phyloP scores from a whole-genome alignment of 1,284 basidiomycete species.

The Leccinum pallidistipes region DNA sequence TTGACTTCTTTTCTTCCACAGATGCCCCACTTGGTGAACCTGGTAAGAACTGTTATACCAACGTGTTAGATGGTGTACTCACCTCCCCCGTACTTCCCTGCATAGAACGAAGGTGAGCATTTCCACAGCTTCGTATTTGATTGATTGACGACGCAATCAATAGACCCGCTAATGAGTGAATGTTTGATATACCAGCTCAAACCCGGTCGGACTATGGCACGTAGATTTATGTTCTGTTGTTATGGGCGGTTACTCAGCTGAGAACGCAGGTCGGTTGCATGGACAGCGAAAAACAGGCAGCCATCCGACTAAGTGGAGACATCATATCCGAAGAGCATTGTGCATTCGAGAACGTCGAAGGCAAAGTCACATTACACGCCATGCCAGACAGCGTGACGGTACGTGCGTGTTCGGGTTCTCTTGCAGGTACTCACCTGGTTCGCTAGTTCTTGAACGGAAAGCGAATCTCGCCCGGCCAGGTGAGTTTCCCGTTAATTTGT shows the following conservation, averaged over 20 bases:
- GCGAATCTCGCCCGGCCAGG: conserved; percentile 73
- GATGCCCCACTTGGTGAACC: conserved; percentile 95
- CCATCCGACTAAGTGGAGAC: conserved; percentile 90
- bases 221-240: conserved; percentile 11
- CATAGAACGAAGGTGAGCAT: conserved; percentile 74
- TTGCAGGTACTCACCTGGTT: conserved; percentile 10
- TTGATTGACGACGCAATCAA: conserved; percentile 21
- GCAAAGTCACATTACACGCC: conserved; percentile 81
- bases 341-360: conserved; percentile 84
- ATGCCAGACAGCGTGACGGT: conserved; percentile 85
- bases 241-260: conserved; percentile 16
- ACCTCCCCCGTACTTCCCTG: background rate
- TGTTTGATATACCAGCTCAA: conserved; percentile 96
- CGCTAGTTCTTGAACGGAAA: conserved; percentile 89
- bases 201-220: conserved; percentile 76
- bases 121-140: conserved; percentile 3
- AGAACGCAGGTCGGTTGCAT: conserved; percentile 69
- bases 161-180: conserved; percentile 88
- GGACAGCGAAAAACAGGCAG: conserved; percentile 77
- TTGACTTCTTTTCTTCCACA: conserved; percentile 33
- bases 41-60: conserved; percentile 54
- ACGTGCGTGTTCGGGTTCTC: conserved; percentile 30
- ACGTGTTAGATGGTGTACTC: conserved; percentile 16
- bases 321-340: conserved; percentile 94
- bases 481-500: conserved; percentile 36